Percentiles rank a stretch among this genome's conserved stretches.
phyloP scores from a whole-genome alignment of 176 grass and related monocot species.

The Phoenix dactylifera region DNA sequence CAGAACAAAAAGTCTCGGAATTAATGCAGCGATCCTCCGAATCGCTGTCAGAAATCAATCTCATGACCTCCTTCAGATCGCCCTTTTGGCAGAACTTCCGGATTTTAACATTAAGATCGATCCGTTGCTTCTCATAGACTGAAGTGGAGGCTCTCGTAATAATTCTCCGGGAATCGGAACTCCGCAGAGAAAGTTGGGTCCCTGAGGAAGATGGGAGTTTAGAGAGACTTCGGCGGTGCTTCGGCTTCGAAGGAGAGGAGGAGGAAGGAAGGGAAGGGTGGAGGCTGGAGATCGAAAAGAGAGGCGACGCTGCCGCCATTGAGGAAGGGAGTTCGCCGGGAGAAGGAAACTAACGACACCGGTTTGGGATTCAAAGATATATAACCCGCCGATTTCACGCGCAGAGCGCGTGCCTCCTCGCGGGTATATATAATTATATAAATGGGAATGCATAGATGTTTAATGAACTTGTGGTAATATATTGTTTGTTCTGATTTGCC shows the following conservation, averaged over 20 bases:
- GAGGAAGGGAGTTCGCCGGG: background rate
- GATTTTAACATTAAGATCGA: constrained; percentile 35
- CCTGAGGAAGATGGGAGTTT: background rate
- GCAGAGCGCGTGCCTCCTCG: no score
- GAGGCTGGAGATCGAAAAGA: background rate
- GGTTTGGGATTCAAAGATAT: no score
- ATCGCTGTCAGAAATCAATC: constrained; percentile 20
- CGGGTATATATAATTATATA: no score
- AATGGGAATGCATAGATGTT: no score
- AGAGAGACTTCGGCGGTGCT: background rate
- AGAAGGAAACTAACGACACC: no score
- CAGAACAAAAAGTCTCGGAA: constrained; percentile 35
- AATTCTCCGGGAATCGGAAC: background rate
- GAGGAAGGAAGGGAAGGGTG: background rate
- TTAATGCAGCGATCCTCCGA: constrained; percentile 24
- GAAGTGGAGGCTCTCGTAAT: background rate
- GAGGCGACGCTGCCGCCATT: background rate
- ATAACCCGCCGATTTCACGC: no score
- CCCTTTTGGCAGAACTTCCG: constrained; percentile 26
- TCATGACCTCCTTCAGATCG: constrained; percentile 34
- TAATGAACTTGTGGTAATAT: no score
- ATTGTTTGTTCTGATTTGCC: no score
- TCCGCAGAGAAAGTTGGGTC: background rate
- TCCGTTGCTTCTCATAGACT: background rate
- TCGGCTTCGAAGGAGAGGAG: background rate